These are phyloP conservation scores for Herpetomonas tarakana DNA, from an alignment of 208 protist species.

Conservation along the genomic window DNA sequence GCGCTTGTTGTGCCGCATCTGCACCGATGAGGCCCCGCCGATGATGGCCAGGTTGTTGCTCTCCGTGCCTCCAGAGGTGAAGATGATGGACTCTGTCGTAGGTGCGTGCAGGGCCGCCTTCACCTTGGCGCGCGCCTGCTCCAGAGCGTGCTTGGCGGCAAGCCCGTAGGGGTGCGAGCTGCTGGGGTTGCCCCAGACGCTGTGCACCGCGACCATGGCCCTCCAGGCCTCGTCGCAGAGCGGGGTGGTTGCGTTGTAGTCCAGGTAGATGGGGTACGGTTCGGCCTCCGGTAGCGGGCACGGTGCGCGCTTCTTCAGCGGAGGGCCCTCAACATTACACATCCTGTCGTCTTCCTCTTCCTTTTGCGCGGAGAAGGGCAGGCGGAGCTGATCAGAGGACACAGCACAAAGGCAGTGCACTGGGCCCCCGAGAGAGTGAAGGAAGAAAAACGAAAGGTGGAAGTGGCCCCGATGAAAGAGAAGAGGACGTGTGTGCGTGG, in stretches of 20 bases:
- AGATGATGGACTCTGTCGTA: constrained; percentile 69
- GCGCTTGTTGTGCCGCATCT: constrained; percentile 19
- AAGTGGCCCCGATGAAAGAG: no score
- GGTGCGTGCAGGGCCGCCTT: constrained; percentile 39
- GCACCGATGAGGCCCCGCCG: constrained; percentile 38
- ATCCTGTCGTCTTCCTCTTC: constrained; percentile 23
- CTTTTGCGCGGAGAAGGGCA: not conserved
- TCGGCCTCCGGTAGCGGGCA: constrained; percentile 47
- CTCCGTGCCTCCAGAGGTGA: constrained; percentile 94
- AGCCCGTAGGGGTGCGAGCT: constrained; percentile 82
- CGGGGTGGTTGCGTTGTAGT: constrained; percentile 93
- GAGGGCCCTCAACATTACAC: constrained; percentile 68
- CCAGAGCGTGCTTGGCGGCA: constrained; percentile 80
- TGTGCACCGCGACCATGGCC: constrained; percentile 47
- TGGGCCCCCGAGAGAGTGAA: no score
- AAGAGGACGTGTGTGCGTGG: no score
- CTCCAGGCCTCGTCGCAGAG: constrained; percentile 80
- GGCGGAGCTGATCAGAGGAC: constrained; percentile 1
- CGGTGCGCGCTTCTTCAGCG: constrained; percentile 57
- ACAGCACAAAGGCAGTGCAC: no score
- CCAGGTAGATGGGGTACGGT: constrained; percentile 88
- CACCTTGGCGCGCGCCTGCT: constrained; percentile 61
- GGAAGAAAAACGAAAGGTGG: no score
- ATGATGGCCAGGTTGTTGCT: constrained; percentile 93
- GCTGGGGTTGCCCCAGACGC: constrained; percentile 90